These are phyloP conservation scores for Sergeia podlipaevii DNA, from an alignment of 208 protist genomes.

Conservation along the genomic window DNA sequence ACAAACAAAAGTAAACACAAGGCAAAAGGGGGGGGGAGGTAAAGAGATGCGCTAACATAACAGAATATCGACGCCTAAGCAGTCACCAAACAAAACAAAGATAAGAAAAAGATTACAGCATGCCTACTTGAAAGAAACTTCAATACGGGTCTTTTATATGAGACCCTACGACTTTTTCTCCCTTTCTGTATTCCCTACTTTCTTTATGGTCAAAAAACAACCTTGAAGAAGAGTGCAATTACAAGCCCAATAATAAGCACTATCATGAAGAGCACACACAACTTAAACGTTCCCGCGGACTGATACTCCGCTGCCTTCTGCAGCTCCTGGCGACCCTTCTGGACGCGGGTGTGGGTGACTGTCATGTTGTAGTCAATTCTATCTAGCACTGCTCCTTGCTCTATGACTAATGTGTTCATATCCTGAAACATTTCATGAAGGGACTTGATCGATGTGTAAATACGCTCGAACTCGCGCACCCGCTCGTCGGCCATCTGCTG, in stretches of 20 bases:
- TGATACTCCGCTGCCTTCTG: conserved; percentile 89
- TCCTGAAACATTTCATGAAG: conserved; percentile 95
- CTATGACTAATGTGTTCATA: conserved; percentile 90
- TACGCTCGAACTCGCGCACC: conserved; percentile 91
- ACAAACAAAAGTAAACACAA: too few relatives aligned
- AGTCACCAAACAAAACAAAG: too few relatives aligned
- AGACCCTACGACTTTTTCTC: background rate
- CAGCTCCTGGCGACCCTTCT: conserved; percentile 78
- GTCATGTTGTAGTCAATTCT: conserved; percentile 96
- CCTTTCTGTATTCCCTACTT: background rate
- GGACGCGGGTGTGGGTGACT: conserved; percentile 79
- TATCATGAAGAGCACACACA: conserved; percentile 89
- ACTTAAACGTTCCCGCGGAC: conserved; percentile 86
- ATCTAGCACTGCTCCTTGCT: conserved; percentile 93
- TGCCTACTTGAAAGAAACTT: too few relatives aligned
- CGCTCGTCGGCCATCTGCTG: conserved; percentile 90
- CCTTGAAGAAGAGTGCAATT: conserved; percentile 88
- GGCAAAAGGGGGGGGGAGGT: too few relatives aligned
- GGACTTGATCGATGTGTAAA: conserved; percentile 92
- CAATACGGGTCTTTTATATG: too few relatives aligned
- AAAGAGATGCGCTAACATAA: too few relatives aligned
- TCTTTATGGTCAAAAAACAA: conserved; percentile 24
- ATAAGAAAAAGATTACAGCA: too few relatives aligned
- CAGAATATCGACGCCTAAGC: too few relatives aligned
- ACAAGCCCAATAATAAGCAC: conserved; percentile 86